phyloP scores from a whole-genome alignment of 2,329 filamentous ascomycete species.

The Diaporthe humulicola region DNA sequence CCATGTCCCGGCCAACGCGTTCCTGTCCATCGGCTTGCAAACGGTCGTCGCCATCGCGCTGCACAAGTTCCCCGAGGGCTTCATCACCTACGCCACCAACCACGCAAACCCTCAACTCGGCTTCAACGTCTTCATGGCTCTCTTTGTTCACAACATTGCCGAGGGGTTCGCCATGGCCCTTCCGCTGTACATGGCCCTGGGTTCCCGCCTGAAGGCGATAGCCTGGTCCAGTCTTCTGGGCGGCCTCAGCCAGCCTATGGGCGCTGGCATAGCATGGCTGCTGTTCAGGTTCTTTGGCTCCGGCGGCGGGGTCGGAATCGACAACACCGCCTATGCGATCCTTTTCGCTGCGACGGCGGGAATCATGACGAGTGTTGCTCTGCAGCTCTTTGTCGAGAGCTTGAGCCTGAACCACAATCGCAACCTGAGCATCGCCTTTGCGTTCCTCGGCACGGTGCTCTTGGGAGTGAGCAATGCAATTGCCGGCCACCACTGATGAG shows the following conservation, averaged over 20 bases:
- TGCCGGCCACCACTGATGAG: slow-evolving; percentile 34
- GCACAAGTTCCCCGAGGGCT: slow-evolving; percentile 92
- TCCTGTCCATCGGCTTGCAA: slow-evolving; percentile 94
- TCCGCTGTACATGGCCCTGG: slow-evolving; percentile 90
- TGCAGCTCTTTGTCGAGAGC: slow-evolving; percentile 91
- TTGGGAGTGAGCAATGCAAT: slow-evolving; percentile 84
- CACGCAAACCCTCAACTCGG: slow-evolving; percentile 92
- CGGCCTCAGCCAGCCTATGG: slow-evolving; percentile 87
- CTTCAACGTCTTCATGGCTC: slow-evolving; percentile 91
- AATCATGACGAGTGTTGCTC: slow-evolving; percentile 93
- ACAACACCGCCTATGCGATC: slow-evolving; percentile 76
- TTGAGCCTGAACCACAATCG: slow-evolving; percentile 85
- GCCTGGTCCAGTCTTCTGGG: slow-evolving; percentile 86
- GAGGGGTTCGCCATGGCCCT: slow-evolving; percentile 96
- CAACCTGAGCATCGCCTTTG: slow-evolving; percentile 82
- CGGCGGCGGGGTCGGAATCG: slow-evolving; percentile 55
- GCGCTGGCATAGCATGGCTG: slow-evolving; percentile 84
- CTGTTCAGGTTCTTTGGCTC: slow-evolving; percentile 82
- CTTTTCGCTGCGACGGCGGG: slow-evolving; percentile 93
- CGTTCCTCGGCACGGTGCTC: slow-evolving; percentile 88
- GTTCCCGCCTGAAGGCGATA: slow-evolving; percentile 85
- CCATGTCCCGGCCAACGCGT: slow-evolving; percentile 94
- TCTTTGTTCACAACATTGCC: slow-evolving; percentile 98
- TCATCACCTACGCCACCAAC: slow-evolving; percentile 96
- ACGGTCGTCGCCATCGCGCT: slow-evolving; percentile 95